Conservation (phyloP, 495 filamentous ascomycete genomes). For the Jackrogersella minutella region DNA sequence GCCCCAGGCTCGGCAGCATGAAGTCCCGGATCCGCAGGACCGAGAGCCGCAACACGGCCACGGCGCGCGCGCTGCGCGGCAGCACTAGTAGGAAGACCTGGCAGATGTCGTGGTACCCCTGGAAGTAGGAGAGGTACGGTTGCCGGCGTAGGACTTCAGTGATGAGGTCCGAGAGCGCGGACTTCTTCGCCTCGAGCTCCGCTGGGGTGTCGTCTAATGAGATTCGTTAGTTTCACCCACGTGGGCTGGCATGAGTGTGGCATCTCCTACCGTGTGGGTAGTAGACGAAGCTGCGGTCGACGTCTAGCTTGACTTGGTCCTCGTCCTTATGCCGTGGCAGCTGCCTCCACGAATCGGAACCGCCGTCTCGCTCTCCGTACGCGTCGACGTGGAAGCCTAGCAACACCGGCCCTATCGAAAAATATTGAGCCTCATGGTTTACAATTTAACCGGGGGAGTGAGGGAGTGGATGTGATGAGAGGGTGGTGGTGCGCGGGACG, state of each 20-base stretch:
- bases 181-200: slow-evolving; percentile 70
- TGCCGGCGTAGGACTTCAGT: slow-evolving; percentile 76
- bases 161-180: slow-evolving; percentile 78
- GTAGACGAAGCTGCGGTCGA: slow-evolving; percentile 95
- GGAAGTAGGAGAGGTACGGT: slow-evolving; percentile 93
- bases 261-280: slow-evolving; percentile 77
- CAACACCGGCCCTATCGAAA: slow-evolving; percentile 75
- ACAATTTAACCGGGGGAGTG: slow-evolving; percentile 26
- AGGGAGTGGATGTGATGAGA: slow-evolving; percentile 5
- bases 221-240: slow-evolving; percentile 9
- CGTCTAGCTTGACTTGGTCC: slow-evolving; percentile 87
- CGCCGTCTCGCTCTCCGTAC: slow-evolving; percentile 26
- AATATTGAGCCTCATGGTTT: slow-evolving; percentile 30
- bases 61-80: slow-evolving; percentile 53
- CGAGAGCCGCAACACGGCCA: slow-evolving; percentile 78
- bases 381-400: slow-evolving; percentile 62
- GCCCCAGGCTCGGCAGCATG: slow-evolving; percentile 89
- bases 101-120: slow-evolving; percentile 98
- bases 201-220: slow-evolving; percentile 58
- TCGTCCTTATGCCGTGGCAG: slow-evolving; percentile 81
- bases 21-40: slow-evolving; percentile 93
- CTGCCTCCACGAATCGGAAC: slow-evolving; percentile 55
- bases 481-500: slow-evolving; percentile 18
- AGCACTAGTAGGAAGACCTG: slow-evolving; percentile 94
- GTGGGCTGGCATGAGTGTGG: no score